phyloP scores from a whole-genome alignment of 805 yeast species.

The Hyphopichia homilentoma region DNA sequence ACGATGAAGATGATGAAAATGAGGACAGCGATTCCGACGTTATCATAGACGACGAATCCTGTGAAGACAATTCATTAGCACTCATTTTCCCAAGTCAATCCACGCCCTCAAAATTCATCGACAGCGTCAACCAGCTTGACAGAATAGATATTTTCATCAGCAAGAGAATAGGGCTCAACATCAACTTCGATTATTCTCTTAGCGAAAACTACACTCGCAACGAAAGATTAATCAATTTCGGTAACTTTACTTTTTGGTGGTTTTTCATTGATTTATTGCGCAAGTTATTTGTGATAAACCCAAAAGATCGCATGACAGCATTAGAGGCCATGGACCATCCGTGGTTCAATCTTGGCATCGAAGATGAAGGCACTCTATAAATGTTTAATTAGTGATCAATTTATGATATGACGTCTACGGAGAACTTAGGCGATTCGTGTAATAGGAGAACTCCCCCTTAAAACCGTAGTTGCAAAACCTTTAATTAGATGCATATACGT shows the following conservation, averaged over 20 bases:
- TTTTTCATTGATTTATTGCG: conserved; percentile 50
- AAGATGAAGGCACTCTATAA: conserved; percentile 38
- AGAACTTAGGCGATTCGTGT: too few species aligned
- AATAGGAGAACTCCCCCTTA: too few species aligned
- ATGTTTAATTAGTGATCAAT: neutral
- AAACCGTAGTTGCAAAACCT: too few species aligned
- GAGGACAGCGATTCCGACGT: conserved; percentile 20
- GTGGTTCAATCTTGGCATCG: conserved; percentile 47
- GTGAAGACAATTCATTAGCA: conserved; percentile 20
- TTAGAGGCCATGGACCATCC: conserved; percentile 43
- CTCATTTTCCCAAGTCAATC: conserved; percentile 36
- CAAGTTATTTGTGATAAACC: conserved; percentile 37
- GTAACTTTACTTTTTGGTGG: conserved; percentile 79
- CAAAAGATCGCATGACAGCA: conserved; percentile 36
- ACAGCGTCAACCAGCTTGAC: conserved; percentile 36
- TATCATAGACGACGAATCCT: conserved; percentile 27
- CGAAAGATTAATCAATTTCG: conserved; percentile 44
- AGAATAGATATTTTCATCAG: conserved; percentile 44
- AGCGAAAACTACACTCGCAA: conserved; percentile 36
- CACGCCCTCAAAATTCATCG: conserved; percentile 37
- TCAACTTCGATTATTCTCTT: conserved; percentile 36
- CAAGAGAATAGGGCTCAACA: conserved; percentile 35
- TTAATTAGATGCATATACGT: too few species aligned
- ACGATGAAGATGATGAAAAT: conserved; percentile 4
- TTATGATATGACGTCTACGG: too few species aligned